phyloP scores from a whole-genome alignment of 2,329 filamentous ascomycete species.

The Colletotrichum truncatum region DNA sequence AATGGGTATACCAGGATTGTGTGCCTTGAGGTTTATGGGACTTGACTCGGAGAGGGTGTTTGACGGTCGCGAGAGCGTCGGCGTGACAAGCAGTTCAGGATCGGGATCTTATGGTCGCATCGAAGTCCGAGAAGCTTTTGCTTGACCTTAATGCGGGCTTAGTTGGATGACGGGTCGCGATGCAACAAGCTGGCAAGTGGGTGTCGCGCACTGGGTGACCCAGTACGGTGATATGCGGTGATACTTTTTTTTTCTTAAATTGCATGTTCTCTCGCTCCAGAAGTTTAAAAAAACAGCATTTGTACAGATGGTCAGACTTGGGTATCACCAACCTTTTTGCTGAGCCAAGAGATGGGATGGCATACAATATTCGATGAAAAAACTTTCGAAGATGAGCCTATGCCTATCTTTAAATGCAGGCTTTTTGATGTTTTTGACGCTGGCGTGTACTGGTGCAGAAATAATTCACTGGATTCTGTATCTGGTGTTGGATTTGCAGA shows the following conservation, averaged over 20 bases:
- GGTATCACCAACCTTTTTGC: neutral
- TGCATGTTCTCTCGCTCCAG: neutral
- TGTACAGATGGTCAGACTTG: neutral
- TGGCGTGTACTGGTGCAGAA: too few relatives aligned
- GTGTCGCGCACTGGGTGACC: neutral
- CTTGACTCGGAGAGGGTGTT: slow-evolving; percentile 13
- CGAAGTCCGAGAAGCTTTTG: slow-evolving; percentile 3
- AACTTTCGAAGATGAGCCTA: neutral
- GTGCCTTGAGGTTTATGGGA: slow-evolving; percentile 1
- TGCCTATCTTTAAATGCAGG: neutral
- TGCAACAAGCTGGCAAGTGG: neutral
- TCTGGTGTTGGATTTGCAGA: neutral
- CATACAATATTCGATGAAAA: too few relatives aligned
- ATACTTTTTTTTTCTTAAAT: too few relatives aligned
- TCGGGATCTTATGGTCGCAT: neutral
- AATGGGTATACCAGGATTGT: slow-evolving; percentile 2
- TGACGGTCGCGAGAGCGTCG: neutral
- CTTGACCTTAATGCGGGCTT: neutral
- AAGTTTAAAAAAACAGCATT: neutral
- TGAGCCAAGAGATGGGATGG: slow-evolving; percentile 1
- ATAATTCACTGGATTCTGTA: neutral
- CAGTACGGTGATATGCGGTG: neutral
- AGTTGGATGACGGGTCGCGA: neutral
- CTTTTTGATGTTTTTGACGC: neutral
- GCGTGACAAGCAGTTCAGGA: neutral